Percentiles rank a stretch among this genome's conserved stretches.
These are phyloP conservation scores for Barbatosphaeria neglecta DNA, from an alignment of 495 filamentous ascomycete genomes.

Conservation along the genomic window DNA sequence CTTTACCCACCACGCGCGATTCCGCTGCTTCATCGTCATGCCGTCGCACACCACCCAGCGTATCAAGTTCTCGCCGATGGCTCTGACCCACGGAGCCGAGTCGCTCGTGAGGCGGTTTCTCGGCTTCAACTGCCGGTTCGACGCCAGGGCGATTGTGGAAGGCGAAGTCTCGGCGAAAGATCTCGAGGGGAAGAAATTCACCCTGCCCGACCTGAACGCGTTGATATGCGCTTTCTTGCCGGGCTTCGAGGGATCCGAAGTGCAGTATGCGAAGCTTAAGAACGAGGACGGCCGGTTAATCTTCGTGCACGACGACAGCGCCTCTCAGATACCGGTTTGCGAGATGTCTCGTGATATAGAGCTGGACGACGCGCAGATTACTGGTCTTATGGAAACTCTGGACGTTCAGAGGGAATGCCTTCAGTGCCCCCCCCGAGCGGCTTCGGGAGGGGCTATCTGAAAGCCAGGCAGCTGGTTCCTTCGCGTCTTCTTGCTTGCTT, in stretches of 20 bases:
- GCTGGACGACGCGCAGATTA: not conserved
- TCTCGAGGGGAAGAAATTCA: not conserved
- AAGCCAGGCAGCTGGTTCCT: no score
- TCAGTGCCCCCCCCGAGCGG: no score
- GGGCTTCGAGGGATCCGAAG: not conserved
- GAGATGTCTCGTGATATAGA: not conserved
- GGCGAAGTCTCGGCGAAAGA: not conserved
- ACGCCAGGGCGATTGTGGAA: not conserved
- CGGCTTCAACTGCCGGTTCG: conserved; percentile 2
- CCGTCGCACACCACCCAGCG: not conserved
- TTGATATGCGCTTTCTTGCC: not conserved
- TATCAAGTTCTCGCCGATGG: not conserved
- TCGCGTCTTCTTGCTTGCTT: no score
- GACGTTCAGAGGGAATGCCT: not conserved
- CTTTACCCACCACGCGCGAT: not conserved
- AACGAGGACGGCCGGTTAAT: not conserved
- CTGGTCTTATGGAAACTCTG: not conserved
- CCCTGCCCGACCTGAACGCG: conserved; percentile 1
- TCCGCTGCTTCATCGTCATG: not conserved
- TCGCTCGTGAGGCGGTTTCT: not conserved
- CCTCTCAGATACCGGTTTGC: not conserved
- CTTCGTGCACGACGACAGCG: not conserved
- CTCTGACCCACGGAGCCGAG: not conserved
- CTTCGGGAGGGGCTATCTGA: no score
- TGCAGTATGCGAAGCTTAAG: not conserved